Conservation (phyloP, 805 yeast genomes). For the Cyberlindnera bimundalis region DNA sequence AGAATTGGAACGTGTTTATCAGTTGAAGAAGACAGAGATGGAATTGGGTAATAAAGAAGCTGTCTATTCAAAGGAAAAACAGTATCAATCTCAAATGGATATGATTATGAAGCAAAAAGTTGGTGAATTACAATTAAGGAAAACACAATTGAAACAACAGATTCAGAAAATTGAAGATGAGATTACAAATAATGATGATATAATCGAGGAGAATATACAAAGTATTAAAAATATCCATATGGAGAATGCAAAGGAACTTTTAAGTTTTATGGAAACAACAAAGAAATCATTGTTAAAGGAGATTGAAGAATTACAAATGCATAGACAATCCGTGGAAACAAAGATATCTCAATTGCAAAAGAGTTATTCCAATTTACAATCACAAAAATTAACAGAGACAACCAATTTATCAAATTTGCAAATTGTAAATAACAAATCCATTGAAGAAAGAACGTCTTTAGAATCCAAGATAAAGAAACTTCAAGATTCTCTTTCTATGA, state of each 20-base stretch:
- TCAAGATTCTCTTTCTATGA: slow-evolving; percentile 14
- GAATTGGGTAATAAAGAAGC: slow-evolving; percentile 36
- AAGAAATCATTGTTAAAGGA: slow-evolving; percentile 5
- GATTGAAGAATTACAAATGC: slow-evolving; percentile 1
- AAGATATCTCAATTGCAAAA: slow-evolving; percentile 11
- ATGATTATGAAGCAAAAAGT: slow-evolving; percentile 34
- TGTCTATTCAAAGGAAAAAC: slow-evolving; percentile 32
- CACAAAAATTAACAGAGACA: background rate
- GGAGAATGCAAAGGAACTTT: slow-evolving; percentile 26
- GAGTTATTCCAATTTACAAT: background rate
- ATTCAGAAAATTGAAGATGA: slow-evolving; percentile 30
- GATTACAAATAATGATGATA: slow-evolving; percentile 22
- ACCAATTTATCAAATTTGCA: background rate
- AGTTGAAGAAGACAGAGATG: slow-evolving; percentile 31
- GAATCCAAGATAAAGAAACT: slow-evolving; percentile 13
- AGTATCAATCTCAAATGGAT: slow-evolving; percentile 37
- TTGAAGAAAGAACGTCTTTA: background rate
- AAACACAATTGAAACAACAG: slow-evolving; percentile 26
- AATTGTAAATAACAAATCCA: slow-evolving; percentile 1
- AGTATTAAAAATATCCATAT: slow-evolving; percentile 22
- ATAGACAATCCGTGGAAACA: slow-evolving; percentile 12
- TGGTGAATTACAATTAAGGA: slow-evolving; percentile 30
- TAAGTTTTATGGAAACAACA: slow-evolving; percentile 25
- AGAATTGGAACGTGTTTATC: slow-evolving; percentile 26
- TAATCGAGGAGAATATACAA: slow-evolving; percentile 18